Evolutionary conservation across 352 stramenopile species (phyloP).

Genomic region (Plasmopara halstedii): DNA sequence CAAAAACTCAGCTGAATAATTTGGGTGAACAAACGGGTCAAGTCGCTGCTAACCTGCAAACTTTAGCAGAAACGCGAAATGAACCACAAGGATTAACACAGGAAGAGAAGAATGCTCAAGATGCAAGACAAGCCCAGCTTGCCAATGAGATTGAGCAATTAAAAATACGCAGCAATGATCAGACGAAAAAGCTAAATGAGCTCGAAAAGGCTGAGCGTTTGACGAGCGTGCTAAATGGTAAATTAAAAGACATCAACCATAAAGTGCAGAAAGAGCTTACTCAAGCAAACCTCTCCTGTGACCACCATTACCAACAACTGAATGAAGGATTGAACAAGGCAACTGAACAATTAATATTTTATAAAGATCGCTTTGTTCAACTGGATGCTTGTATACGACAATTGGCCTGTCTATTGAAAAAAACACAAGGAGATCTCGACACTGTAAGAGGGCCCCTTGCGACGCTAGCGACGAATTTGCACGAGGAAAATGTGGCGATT

Average conservation of each 20-base stretch:
- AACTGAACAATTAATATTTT: slow-evolving; percentile 24
- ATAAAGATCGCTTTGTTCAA: slow-evolving; percentile 28
- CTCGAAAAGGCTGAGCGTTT: slow-evolving; percentile 39
- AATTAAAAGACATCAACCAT: slow-evolving; percentile 20
- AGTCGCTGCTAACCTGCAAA: slow-evolving; percentile 9
- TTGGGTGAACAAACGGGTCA: slow-evolving; percentile 20
- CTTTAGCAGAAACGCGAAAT: slow-evolving; percentile 14
- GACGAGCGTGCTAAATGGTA: slow-evolving; percentile 26
- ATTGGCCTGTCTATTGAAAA: slow-evolving; percentile 16
- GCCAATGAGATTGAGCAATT: slow-evolving; percentile 20
- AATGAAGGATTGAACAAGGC: slow-evolving; percentile 25
- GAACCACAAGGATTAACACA: slow-evolving; percentile 14
- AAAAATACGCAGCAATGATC: slow-evolving; percentile 20
- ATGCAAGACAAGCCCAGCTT: slow-evolving; percentile 18
- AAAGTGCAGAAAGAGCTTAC: slow-evolving; percentile 22
- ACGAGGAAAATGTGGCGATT: slow-evolving; percentile 64
- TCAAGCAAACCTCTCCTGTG: slow-evolving; percentile 11
- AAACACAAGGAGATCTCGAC: slow-evolving; percentile 32
- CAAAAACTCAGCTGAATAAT: slow-evolving; percentile 17
- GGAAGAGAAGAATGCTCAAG: slow-evolving; percentile 10
- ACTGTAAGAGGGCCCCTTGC: slow-evolving; percentile 46
- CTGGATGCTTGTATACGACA: slow-evolving; percentile 29
- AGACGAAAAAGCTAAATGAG: slow-evolving; percentile 24
- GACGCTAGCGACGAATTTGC: slow-evolving; percentile 48
- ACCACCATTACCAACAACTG: slow-evolving; percentile 19